Evolutionary conservation across 2,329 filamentous ascomycete genomes (phyloP).

Genomic region (Camillea tinctor): DNA sequence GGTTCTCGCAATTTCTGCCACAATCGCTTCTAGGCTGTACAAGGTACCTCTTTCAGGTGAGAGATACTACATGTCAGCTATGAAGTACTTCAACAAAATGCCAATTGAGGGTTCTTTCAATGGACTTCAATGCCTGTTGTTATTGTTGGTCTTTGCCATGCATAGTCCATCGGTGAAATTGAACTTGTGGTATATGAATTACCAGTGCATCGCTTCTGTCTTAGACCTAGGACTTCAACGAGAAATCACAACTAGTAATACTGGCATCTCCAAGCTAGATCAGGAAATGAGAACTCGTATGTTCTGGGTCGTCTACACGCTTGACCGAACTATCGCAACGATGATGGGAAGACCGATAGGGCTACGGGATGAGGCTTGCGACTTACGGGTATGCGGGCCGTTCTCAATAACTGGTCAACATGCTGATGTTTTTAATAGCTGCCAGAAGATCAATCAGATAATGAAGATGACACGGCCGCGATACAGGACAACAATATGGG

Average conservation of each 20-base stretch:
- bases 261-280: conserved; percentile 44
- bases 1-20: conserved; percentile 51
- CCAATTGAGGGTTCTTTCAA: conserved; percentile 48
- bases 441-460: conserved; percentile 22
- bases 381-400: conserved; percentile 40
- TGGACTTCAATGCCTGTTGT: conserved; percentile 48
- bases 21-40: conserved; percentile 42
- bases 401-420: neutral
- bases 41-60: conserved; percentile 46
- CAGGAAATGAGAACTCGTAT: conserved; percentile 55
- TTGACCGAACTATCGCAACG: conserved; percentile 52
- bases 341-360: conserved; percentile 58
- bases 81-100: conserved; percentile 45
- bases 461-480: conserved; percentile 2
- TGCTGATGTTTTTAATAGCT: conserved; percentile 7
- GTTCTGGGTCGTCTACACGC: conserved; percentile 53
- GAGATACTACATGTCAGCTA: conserved; percentile 47
- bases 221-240: conserved; percentile 53
- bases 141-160: conserved; percentile 48
- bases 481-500: neutral
- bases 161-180: conserved; percentile 48
- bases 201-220: conserved; percentile 51
- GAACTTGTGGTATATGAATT: conserved; percentile 55
- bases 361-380: conserved; percentile 53
- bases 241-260: conserved; percentile 40